phyloP scores from a whole-genome alignment of 208 protist genomes.

The Leishmania martiniquensis region DNA sequence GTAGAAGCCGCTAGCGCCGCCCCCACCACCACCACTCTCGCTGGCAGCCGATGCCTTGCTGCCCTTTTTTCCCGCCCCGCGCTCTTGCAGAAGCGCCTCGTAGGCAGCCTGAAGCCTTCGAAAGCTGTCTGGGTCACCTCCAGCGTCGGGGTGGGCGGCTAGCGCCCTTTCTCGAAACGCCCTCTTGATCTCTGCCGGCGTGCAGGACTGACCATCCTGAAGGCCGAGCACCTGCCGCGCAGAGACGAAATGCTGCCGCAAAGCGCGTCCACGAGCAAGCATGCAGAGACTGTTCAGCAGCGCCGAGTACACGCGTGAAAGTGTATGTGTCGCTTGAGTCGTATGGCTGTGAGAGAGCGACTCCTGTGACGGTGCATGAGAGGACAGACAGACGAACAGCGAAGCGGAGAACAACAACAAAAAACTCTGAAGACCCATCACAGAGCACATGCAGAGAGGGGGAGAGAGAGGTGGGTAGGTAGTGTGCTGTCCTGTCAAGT shows the following conservation, averaged over 20 bases:
- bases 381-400: too few species aligned
- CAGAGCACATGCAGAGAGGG: not conserved
- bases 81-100: constrained; percentile 39
- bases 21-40: not conserved
- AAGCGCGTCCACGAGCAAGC: constrained; percentile 1
- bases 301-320: not conserved
- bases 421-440: not conserved
- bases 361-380: not conserved
- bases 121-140: constrained; percentile 40
- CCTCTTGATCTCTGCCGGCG: constrained; percentile 45
- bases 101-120: constrained; percentile 56
- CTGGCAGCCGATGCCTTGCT: not conserved
- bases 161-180: constrained; percentile 62
- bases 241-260: not conserved
- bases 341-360: too few species aligned
- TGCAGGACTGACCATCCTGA: constrained; percentile 19
- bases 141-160: constrained; percentile 60
- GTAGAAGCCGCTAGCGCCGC: constrained; percentile 22
- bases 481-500: not conserved
- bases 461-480: not conserved
- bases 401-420: not conserved
- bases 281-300: not conserved
- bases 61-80: constrained; percentile 1
- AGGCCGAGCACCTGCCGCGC: constrained; percentile 20
- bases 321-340: not conserved